These are phyloP conservation scores for Aspergillus ibericus DNA, from an alignment of 2,329 filamentous ascomycete genomes.

Conservation along the genomic window DNA sequence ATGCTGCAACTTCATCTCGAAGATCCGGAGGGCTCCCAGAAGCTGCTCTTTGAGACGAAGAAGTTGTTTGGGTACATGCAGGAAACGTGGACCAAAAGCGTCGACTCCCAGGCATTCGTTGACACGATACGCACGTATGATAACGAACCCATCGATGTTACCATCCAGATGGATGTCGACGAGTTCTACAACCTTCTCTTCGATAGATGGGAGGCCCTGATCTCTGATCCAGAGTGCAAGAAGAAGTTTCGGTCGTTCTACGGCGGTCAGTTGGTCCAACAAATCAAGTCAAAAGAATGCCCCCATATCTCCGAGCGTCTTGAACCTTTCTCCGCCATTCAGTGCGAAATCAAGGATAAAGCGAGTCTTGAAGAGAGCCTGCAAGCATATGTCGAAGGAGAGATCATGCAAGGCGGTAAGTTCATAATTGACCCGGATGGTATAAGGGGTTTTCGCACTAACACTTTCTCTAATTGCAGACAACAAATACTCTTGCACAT, in stretches of 20 bases:
- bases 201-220: constrained; percentile 83
- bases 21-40: constrained; percentile 59
- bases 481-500: constrained; percentile 97
- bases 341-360: constrained; percentile 96
- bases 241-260: constrained; percentile 78
- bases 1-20: constrained; percentile 66
- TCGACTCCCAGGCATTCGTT: constrained; percentile 73
- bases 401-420: constrained; percentile 86
- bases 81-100: constrained; percentile 69
- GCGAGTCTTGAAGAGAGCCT: constrained; percentile 79
- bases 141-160: constrained; percentile 77
- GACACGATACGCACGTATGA: constrained; percentile 79
- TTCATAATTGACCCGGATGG: constrained; percentile 2
- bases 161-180: constrained; percentile 95
- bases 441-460: constrained; percentile 13
- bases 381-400: constrained; percentile 91
- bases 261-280: constrained; percentile 86
- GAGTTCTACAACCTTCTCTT: constrained; percentile 96
- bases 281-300: constrained; percentile 94
- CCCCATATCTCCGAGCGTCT: constrained; percentile 86
- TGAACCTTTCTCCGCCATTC: constrained; percentile 90
- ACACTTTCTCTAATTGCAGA: constrained; percentile 52
- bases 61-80: constrained; percentile 84
- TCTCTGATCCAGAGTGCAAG: constrained; percentile 67
- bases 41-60: constrained; percentile 74